A percentile compares a stretch with the other conserved stretches of the same genome.
These are phyloP conservation scores for rapeseed (Brassica napus) DNA, from an alignment of 345 rosid species.

Conservation along the genomic window Da-Ae NC_063434.1:2787501-2788000, in stretches of 20 bases:
- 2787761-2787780: neutral
- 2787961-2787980: neutral
- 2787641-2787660: constrained; percentile 12
- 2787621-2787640: neutral
- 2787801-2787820: neutral
- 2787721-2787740: neutral
- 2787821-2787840: neutral
- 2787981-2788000: too few species aligned
- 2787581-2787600: constrained; percentile 18
- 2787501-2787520: constrained; percentile 4
- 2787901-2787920: constrained; percentile 20
- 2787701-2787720: neutral
- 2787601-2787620: neutral
- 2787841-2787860: constrained; percentile 66
- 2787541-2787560: constrained; percentile 78
- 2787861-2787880: constrained; percentile 77
- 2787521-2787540: constrained; percentile 92
- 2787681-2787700: constrained; percentile 1
- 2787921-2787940: constrained; percentile 4
- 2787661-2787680: constrained; percentile 8
- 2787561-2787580: constrained; percentile 13
- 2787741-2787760: neutral
- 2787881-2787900: constrained; percentile 59
- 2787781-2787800: neutral
- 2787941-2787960: neutral